Evolutionary conservation across 768 basidiomycete species (phyloP).

Genomic region (Termitomyces sp.): DNA sequence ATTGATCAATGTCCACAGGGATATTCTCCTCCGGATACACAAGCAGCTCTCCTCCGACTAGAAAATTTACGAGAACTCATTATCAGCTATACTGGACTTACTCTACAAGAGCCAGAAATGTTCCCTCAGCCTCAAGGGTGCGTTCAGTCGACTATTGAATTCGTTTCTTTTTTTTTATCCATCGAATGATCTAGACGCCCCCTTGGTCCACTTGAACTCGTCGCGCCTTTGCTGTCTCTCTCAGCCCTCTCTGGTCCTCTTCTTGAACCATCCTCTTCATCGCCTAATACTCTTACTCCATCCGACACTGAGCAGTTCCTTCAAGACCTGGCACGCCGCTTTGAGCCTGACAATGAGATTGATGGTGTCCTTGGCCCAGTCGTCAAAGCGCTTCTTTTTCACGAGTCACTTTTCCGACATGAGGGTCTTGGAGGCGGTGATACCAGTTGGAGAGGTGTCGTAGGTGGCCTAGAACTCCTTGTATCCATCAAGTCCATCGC

Average conservation of each 20-base stretch:
- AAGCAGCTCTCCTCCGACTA: slow-evolving; percentile 57
- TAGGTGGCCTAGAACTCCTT: slow-evolving; percentile 78
- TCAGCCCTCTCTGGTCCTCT: slow-evolving; percentile 68
- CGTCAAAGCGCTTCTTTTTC: slow-evolving; percentile 56
- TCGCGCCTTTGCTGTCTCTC: slow-evolving; percentile 75
- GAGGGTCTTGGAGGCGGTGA: slow-evolving; percentile 74
- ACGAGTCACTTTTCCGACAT: slow-evolving; percentile 57
- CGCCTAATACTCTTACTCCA: slow-evolving; percentile 51
- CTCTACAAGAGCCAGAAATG: slow-evolving; percentile 89
- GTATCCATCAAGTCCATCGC: slow-evolving; percentile 84
- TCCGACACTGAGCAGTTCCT: slow-evolving; percentile 78
- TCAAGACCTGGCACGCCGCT: slow-evolving; percentile 77
- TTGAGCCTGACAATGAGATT: slow-evolving; percentile 76
- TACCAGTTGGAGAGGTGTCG: slow-evolving; percentile 80
- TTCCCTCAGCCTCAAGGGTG: slow-evolving; percentile 87
- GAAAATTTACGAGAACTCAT: slow-evolving; percentile 80
- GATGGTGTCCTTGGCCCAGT: slow-evolving; percentile 78
- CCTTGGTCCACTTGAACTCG: slow-evolving; percentile 76
- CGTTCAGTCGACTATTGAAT: slow-evolving; percentile 13
- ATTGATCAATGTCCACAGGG: slow-evolving; percentile 30
- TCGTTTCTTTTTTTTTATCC: neutral
- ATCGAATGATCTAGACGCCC: slow-evolving; percentile 44
- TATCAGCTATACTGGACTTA: slow-evolving; percentile 86
- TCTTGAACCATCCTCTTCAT: slow-evolving; percentile 40
- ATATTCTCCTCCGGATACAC: slow-evolving; percentile 58